A percentile compares a stretch with the other conserved stretches of the same genome.
Conservation (phyloP, 495 filamentous ascomycete genomes). For the Trichoderma virens region DNA sequence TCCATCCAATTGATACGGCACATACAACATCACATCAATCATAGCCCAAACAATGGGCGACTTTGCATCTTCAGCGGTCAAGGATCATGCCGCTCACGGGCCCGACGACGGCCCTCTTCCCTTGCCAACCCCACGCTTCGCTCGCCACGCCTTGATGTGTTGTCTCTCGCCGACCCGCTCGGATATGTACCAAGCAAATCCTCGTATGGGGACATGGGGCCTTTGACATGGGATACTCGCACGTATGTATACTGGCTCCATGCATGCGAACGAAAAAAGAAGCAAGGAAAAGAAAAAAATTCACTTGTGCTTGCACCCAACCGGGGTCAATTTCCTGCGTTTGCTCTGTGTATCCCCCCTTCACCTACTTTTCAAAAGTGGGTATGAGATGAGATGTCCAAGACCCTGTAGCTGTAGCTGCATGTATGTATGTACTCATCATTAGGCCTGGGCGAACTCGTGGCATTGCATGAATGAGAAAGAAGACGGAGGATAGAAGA, state of each 20-base stretch:
- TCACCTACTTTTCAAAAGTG: conserved; percentile 2
- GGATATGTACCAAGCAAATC: background rate
- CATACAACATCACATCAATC: background rate
- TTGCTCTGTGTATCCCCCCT: no score
- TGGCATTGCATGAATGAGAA: no score
- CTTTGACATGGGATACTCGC: no score
- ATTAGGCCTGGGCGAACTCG: no score
- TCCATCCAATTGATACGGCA: no score
- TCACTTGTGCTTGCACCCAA: no score
- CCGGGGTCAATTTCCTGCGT: no score
- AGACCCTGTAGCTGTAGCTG: no score
- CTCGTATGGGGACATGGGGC: no score
- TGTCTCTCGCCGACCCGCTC: background rate
- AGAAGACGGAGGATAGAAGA: no score
- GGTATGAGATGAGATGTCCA: background rate
- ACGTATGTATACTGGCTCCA: no score
- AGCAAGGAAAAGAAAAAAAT: background rate
- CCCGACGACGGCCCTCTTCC: background rate
- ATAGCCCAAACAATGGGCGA: background rate
- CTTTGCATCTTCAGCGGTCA: conserved; percentile 1
- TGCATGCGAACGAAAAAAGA: background rate
- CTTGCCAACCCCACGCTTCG: background rate
- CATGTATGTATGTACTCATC: no score
- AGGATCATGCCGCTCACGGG: background rate
- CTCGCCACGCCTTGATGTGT: background rate